These are phyloP conservation scores for Rosa lucieae DNA, from an alignment of 306 rosid species.

Conservation along the genomic window DNA sequence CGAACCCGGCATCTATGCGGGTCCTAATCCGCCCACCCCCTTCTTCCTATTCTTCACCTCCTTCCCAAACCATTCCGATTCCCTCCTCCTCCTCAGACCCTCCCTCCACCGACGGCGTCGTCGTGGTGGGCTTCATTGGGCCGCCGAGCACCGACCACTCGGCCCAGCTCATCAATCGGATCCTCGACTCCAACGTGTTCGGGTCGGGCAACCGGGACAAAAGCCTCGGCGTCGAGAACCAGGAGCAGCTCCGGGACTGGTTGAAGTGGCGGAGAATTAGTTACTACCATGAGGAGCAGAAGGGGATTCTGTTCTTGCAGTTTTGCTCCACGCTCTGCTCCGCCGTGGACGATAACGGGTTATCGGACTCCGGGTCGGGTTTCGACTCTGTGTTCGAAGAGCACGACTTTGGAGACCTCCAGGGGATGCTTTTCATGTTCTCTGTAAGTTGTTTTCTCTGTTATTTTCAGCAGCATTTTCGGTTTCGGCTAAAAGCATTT, in stretches of 20 bases:
- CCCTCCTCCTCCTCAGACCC: constrained; percentile 32
- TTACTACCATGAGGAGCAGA: constrained; percentile 60
- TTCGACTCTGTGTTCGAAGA: constrained; percentile 60
- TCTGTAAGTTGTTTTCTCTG: constrained; percentile 50
- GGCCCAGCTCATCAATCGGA: constrained; percentile 67
- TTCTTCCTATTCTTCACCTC: constrained; percentile 31
- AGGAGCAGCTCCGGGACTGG: constrained; percentile 56
- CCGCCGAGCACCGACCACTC: constrained; percentile 47
- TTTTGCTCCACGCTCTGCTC: constrained; percentile 42
- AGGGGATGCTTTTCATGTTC: constrained; percentile 94
- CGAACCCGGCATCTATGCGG: constrained; percentile 51
- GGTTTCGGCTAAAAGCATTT: neutral
- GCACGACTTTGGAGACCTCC: constrained; percentile 67
- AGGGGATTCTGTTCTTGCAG: constrained; percentile 65
- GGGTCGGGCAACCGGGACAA: constrained; percentile 69
- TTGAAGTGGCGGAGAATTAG: constrained; percentile 62
- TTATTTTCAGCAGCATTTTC: neutral
- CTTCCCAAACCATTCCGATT: constrained; percentile 33
- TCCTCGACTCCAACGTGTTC: constrained; percentile 70
- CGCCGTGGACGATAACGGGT: constrained; percentile 19
- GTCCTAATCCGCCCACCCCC: constrained; percentile 71
- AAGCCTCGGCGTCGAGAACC: constrained; percentile 45
- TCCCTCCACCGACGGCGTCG: constrained; percentile 60
- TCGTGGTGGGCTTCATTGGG: constrained; percentile 79
- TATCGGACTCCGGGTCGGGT: constrained; percentile 35